phyloP scores from a whole-genome alignment of 225 moss, liverwort and hornwort genomes.

The Physcomitrellopsis africana region DNA sequence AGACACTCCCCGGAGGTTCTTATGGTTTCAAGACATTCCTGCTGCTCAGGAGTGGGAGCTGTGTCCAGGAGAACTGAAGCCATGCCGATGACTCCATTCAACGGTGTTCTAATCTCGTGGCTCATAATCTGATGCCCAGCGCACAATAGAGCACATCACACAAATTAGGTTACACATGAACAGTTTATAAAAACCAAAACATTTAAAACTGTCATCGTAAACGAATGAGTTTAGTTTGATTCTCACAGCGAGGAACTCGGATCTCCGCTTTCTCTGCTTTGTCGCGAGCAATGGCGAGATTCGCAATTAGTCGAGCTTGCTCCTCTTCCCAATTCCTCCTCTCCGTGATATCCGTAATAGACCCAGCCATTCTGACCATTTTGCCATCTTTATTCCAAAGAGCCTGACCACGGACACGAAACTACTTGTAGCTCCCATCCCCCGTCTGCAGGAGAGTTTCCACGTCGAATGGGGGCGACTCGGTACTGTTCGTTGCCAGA shows the following conservation, averaged over 20 bases:
- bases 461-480: conserved; percentile 55
- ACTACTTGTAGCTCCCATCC: conserved; percentile 48
- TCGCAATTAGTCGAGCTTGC: conserved; percentile 52
- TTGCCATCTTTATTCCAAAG: conserved; percentile 51
- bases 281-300: conserved; percentile 55
- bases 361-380: conserved; percentile 55
- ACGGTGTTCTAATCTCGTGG: conserved; percentile 57
- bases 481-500: conserved; percentile 40
- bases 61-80: conserved; percentile 55
- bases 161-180: neutral
- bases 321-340: conserved; percentile 60
- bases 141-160: neutral
- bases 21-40: conserved; percentile 55
- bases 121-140: conserved; percentile 43
- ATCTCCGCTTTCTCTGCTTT: conserved; percentile 62
- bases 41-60: conserved; percentile 44
- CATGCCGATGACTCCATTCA: conserved; percentile 63
- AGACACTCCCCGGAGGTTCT: conserved; percentile 55
- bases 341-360: conserved; percentile 59
- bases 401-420: conserved; percentile 59
- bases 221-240: neutral
- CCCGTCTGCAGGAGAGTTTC: conserved; percentile 50
- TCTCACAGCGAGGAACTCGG: conserved; percentile 61
- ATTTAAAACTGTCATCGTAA: neutral
- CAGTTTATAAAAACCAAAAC: neutral